Percentiles rank a stretch among this genome's conserved stretches.
phyloP scores from a whole-genome alignment of 805 yeast genomes.

The Scheffersomyces lignosus region DNA sequence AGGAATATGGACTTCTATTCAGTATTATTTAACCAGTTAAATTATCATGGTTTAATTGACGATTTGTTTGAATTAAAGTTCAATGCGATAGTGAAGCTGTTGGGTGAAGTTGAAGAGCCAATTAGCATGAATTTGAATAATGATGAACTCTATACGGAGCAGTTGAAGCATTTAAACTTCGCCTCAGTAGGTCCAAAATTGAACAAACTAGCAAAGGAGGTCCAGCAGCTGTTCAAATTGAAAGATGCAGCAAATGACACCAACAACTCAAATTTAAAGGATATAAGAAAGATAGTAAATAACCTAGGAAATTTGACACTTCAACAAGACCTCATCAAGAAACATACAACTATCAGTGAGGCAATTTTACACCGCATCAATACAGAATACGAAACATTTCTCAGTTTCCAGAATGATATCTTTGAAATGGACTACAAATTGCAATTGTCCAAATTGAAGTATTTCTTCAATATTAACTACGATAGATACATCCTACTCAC shows the following conservation, averaged over 20 bases:
- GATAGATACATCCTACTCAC: slow-evolving; percentile 47
- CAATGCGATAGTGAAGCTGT: slow-evolving; percentile 19
- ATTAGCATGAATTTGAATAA: slow-evolving; percentile 50
- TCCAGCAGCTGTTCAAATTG: slow-evolving; percentile 70
- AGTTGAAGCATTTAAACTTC: slow-evolving; percentile 67
- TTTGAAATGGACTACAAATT: slow-evolving; percentile 43
- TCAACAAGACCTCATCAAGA: slow-evolving; percentile 65
- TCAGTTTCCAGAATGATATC: slow-evolving; percentile 71
- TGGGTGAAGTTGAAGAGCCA: slow-evolving; percentile 53
- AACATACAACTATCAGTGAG: slow-evolving; percentile 77
- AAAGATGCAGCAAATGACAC: slow-evolving; percentile 53
- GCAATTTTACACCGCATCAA: slow-evolving; percentile 51
- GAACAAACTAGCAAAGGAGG: slow-evolving; percentile 65
- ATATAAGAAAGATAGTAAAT: slow-evolving; percentile 68
- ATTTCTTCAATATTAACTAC: slow-evolving; percentile 42
- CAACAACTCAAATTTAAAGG: slow-evolving; percentile 35
- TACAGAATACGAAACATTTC: slow-evolving; percentile 41
- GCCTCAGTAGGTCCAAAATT: slow-evolving; percentile 74
- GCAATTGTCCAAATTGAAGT: slow-evolving; percentile 27
- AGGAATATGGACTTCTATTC: slow-evolving; percentile 74
- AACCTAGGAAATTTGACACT: slow-evolving; percentile 65
- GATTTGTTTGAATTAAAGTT: slow-evolving; percentile 59
- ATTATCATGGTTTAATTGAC: slow-evolving; percentile 79
- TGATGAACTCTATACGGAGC: slow-evolving; percentile 49
- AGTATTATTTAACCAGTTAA: slow-evolving; percentile 71